Percentiles rank a stretch among this genome's conserved stretches.
These are phyloP conservation scores for Galerina sulciceps DNA, from an alignment of 768 basidiomycete genomes.

Conservation along the genomic window DNA sequence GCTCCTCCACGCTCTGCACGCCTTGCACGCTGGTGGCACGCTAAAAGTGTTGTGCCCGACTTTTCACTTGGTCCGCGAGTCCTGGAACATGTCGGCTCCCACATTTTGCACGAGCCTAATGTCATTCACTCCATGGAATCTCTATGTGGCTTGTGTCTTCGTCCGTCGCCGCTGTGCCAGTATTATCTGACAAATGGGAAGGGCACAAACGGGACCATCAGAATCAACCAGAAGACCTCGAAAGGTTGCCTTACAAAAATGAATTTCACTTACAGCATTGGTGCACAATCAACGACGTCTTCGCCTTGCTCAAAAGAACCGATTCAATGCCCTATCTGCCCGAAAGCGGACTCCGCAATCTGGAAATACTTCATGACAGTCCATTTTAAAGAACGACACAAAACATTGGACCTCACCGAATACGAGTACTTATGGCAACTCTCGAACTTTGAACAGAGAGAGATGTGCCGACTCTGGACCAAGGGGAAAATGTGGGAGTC, in stretches of 20 bases:
- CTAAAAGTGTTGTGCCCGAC: slow-evolving; percentile 4
- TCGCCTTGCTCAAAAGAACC: slow-evolving; percentile 29
- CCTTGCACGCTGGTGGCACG: too few species aligned
- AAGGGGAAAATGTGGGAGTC: slow-evolving; percentile 1
- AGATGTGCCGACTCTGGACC: slow-evolving; percentile 22
- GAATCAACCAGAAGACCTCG: slow-evolving; percentile 17
- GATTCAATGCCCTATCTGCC: slow-evolving; percentile 19
- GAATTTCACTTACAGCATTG: slow-evolving; percentile 18
- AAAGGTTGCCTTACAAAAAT: slow-evolving; percentile 14
- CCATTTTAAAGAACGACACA: slow-evolving; percentile 22
- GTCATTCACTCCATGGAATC: slow-evolving; percentile 5
- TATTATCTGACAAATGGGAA: slow-evolving; percentile 23
- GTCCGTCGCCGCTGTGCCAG: slow-evolving; percentile 19
- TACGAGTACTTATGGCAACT: slow-evolving; percentile 5
- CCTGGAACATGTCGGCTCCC: slow-evolving; percentile 27
- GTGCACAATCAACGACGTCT: slow-evolving; percentile 13
- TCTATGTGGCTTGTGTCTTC: slow-evolving; percentile 30
- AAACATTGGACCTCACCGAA: neutral
- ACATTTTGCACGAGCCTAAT: slow-evolving; percentile 25
- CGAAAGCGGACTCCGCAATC: slow-evolving; percentile 14
- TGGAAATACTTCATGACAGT: slow-evolving; percentile 21
- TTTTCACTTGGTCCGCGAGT: slow-evolving; percentile 15
- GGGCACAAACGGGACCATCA: slow-evolving; percentile 6
- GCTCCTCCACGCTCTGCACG: too few species aligned
- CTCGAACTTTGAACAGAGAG: slow-evolving; percentile 17